These are phyloP conservation scores for Phytophthora crassamura DNA, from an alignment of 352 stramenopile genomes.

Conservation along the genomic window DNA sequence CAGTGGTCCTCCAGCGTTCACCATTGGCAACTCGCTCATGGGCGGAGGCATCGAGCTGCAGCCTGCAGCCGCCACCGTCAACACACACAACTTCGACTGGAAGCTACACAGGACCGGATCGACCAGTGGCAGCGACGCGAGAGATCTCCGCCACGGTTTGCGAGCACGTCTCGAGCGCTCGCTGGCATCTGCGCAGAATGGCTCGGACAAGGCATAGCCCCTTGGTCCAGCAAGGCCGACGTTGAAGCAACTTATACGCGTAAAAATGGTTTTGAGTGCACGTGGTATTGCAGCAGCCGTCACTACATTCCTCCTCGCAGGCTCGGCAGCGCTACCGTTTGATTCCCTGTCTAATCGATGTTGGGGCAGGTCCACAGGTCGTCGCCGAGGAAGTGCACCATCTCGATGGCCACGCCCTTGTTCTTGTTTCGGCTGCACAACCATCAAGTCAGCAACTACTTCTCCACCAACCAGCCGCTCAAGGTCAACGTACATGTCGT, in stretches of 20 bases:
- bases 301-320: neutral
- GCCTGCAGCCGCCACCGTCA: slow-evolving; percentile 74
- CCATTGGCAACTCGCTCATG: slow-evolving; percentile 83
- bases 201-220: slow-evolving; percentile 22
- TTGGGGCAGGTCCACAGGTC: slow-evolving; percentile 93
- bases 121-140: slow-evolving; percentile 12
- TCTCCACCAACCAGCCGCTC: neutral
- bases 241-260: slow-evolving; percentile 7
- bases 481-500: slow-evolving; percentile 90
- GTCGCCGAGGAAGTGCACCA: slow-evolving; percentile 97
- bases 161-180: slow-evolving; percentile 17
- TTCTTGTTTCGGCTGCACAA: slow-evolving; percentile 90
- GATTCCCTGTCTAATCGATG: slow-evolving; percentile 62
- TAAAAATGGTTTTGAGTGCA: neutral
- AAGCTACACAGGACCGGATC: slow-evolving; percentile 44
- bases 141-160: slow-evolving; percentile 15
- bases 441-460: slow-evolving; percentile 8
- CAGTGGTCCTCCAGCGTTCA: slow-evolving; percentile 60
- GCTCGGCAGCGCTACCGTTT: neutral
- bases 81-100: slow-evolving; percentile 88
- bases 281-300: neutral
- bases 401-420: slow-evolving; percentile 97
- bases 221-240: slow-evolving; percentile 1
- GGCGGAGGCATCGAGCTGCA: slow-evolving; percentile 83
- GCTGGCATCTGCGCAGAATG: slow-evolving; percentile 8